Evolutionary conservation across 495 filamentous ascomycete genomes (phyloP).

Genomic region (Bacidia gigantensis): DNA sequence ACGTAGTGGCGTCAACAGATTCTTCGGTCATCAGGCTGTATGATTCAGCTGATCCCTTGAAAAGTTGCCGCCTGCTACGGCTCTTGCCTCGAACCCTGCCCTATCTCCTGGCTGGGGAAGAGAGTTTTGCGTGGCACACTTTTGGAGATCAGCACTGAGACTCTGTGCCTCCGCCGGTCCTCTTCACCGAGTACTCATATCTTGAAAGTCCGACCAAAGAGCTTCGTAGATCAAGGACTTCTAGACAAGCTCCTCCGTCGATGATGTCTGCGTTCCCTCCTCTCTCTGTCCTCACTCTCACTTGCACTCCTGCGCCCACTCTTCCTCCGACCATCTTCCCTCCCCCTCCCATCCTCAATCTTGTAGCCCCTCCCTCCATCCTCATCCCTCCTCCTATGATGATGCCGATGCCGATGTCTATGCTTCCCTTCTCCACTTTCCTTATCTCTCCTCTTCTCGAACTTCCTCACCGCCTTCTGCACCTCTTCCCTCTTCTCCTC

Average conservation of each 20-base stretch:
- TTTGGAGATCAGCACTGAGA: too few relatives aligned
- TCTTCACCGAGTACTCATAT: too few relatives aligned
- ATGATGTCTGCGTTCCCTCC: neutral
- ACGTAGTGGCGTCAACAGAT: too few relatives aligned
- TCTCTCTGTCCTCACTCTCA: neutral
- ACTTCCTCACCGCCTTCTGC: conserved; percentile 47
- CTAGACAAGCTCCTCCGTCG: conserved; percentile 12
- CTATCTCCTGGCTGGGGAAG: too few relatives aligned
- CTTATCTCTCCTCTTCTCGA: conserved; percentile 31
- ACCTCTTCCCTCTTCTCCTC: conserved; percentile 84
- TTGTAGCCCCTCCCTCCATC: conserved; percentile 10
- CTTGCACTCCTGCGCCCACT: conserved; percentile 17
- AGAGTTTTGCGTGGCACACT: too few relatives aligned
- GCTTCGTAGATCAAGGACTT: conserved; percentile 15
- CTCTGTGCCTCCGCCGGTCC: too few relatives aligned
- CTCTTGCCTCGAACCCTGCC: too few relatives aligned
- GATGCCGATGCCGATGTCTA: conserved; percentile 40
- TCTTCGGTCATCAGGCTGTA: too few relatives aligned
- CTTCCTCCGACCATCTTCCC: conserved; percentile 4
- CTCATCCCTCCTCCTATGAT: conserved; percentile 31
- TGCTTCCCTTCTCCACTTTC: conserved; percentile 17
- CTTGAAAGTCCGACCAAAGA: too few relatives aligned
- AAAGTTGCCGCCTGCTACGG: too few relatives aligned
- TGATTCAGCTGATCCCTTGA: too few relatives aligned
- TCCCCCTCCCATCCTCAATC: conserved; percentile 7